Conservation (phyloP, 345 rosid genomes). For the Murraya paniculata region DNA sequence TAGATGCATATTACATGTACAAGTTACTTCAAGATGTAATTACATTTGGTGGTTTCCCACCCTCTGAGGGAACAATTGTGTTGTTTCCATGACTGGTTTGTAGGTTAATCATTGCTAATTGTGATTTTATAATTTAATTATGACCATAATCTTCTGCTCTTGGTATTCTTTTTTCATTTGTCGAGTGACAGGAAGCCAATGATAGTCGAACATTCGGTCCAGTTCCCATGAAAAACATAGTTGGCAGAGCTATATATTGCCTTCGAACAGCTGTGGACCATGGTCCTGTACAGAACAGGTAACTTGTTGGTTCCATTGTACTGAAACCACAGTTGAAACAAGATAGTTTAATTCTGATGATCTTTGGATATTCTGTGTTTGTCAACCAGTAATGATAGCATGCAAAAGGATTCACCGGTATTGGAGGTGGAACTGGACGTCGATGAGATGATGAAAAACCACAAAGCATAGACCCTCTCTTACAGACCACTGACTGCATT, state of each 20-base stretch:
- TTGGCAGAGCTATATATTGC: slow-evolving; percentile 85
- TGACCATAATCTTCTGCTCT: neutral
- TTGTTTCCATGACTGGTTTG: neutral
- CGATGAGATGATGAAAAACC: slow-evolving; percentile 82
- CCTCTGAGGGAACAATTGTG: neutral
- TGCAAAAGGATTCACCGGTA: slow-evolving; percentile 67
- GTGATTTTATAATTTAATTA: neutral
- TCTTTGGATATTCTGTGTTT: slow-evolving; percentile 3
- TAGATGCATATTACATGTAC: neutral
- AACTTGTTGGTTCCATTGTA: slow-evolving; percentile 4
- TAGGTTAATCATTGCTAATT: neutral
- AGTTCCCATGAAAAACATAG: slow-evolving; percentile 59
- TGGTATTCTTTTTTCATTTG: slow-evolving; percentile 1
- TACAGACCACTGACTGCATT: neutral
- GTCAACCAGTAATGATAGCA: slow-evolving; percentile 52
- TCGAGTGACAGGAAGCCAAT: slow-evolving; percentile 64
- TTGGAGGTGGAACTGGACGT: slow-evolving; percentile 86
- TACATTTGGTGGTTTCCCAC: no score
- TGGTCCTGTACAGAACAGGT: slow-evolving; percentile 94
- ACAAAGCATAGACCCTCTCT: slow-evolving; percentile 45
- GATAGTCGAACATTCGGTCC: slow-evolving; percentile 95
- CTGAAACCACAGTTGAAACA: neutral
- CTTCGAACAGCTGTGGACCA: slow-evolving; percentile 84
- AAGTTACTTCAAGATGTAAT: neutral
- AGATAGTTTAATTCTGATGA: neutral